Evolutionary conservation across 2,329 filamentous ascomycete species (phyloP).

Genomic region (Penicillium paneum): DNA sequence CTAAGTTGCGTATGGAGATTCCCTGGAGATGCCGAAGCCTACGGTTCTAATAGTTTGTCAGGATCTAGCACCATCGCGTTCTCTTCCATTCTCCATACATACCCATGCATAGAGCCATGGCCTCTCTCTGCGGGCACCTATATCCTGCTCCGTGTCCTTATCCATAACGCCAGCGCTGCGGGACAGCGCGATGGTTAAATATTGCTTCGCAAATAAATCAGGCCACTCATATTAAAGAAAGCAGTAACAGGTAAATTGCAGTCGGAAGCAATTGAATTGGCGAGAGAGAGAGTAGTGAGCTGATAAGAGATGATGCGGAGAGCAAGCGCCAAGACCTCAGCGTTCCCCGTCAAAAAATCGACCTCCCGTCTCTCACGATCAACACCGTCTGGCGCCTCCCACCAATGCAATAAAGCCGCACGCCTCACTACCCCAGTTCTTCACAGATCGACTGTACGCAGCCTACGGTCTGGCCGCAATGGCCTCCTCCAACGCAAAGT

Average conservation of each 20-base stretch:
- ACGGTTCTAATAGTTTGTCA: constrained; percentile 61
- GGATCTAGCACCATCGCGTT: neutral
- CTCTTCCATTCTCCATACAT: constrained; percentile 33
- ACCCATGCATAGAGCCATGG: constrained; percentile 55
- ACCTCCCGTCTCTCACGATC: constrained; percentile 21
- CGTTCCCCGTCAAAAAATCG: constrained; percentile 37
- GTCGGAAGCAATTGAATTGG: constrained; percentile 10
- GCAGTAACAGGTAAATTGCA: neutral
- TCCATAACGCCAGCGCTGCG: constrained; percentile 7
- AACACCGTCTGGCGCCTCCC: constrained; percentile 11
- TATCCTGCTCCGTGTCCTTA: constrained; percentile 23
- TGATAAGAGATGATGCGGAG: constrained; percentile 29
- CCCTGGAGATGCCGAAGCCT: constrained; percentile 83
- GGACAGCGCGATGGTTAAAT: constrained; percentile 1
- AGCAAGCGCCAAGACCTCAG: constrained; percentile 26
- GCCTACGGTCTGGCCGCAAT: constrained; percentile 32
- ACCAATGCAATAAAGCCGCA: constrained; percentile 21
- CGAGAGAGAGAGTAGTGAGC: constrained; percentile 2
- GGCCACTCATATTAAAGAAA: constrained; percentile 18
- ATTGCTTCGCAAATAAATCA: neutral
- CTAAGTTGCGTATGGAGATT: constrained; percentile 81
- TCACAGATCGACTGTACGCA: constrained; percentile 14
- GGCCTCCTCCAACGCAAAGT: constrained; percentile 32
- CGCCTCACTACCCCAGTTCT: neutral
- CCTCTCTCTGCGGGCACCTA: constrained; percentile 41